These are phyloP conservation scores for Wallacemonas sp. DNA, from an alignment of 208 protist species.

Conservation along the genomic window DNA sequence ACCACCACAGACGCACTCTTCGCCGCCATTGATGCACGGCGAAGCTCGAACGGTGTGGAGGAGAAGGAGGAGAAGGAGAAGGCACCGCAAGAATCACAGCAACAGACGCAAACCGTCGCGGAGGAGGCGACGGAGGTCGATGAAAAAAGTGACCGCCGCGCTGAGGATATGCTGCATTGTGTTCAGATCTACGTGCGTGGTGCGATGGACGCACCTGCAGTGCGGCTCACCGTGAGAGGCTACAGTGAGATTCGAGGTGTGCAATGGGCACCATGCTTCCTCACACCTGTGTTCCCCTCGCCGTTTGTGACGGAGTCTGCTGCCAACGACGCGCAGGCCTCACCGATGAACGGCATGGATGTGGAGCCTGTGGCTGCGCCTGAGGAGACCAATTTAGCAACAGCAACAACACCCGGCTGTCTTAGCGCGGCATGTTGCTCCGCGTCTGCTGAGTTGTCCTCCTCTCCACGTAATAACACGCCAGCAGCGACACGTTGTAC, in stretches of 20 bases:
- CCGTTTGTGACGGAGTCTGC: background rate
- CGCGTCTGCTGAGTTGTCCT: no score
- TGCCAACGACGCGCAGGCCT: background rate
- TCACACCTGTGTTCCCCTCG: constrained; percentile 16
- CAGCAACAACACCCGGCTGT: no score
- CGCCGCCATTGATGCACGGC: constrained; percentile 33
- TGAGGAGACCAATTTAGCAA: background rate
- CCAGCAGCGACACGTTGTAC: no score
- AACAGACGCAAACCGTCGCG: no score
- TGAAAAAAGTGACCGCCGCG: background rate
- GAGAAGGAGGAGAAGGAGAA: constrained; percentile 22
- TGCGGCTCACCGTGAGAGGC: constrained; percentile 57
- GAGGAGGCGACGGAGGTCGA: no score
- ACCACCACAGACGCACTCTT: constrained; percentile 21
- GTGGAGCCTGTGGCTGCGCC: background rate
- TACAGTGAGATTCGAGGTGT: constrained; percentile 79
- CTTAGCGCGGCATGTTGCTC: no score
- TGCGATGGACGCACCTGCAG: constrained; percentile 55
- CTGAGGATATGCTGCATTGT: constrained; percentile 71
- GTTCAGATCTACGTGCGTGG: constrained; percentile 77
- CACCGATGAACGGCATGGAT: constrained; percentile 7
- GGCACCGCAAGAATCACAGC: no score
- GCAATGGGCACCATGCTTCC: constrained; percentile 79
- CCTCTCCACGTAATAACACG: background rate
- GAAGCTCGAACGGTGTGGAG: constrained; percentile 7